Evolutionary conservation across 2,329 filamentous ascomycete species (phyloP).

Genomic region (Alternaria hordeiaustralica): DNA sequence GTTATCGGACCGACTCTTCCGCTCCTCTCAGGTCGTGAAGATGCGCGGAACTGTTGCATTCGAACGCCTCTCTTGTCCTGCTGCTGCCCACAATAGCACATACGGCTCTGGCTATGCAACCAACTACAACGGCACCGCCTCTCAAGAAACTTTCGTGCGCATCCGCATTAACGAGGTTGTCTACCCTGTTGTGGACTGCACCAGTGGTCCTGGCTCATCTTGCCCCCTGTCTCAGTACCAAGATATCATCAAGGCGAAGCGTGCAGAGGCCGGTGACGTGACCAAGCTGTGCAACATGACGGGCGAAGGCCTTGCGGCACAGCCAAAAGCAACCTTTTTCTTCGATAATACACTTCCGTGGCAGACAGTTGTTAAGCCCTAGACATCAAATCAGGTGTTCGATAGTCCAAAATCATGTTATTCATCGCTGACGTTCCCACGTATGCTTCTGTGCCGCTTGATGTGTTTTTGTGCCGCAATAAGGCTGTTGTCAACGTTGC

Average conservation of each 20-base stretch:
- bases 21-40: slow-evolving; percentile 62
- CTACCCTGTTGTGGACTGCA: slow-evolving; percentile 64
- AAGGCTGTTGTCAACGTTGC: background rate
- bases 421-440: background rate
- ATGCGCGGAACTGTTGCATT: slow-evolving; percentile 72
- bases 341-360: slow-evolving; percentile 34
- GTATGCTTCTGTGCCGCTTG: background rate
- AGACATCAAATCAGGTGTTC: background rate
- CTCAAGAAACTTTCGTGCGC: slow-evolving; percentile 57
- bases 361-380: slow-evolving; percentile 29
- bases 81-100: slow-evolving; percentile 6
- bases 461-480: background rate
- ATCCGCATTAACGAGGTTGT: slow-evolving; percentile 67
- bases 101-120: background rate
- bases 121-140: slow-evolving; percentile 3
- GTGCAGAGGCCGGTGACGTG: slow-evolving; percentile 58
- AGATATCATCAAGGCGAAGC: slow-evolving; percentile 53
- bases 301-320: slow-evolving; percentile 8
- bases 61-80: slow-evolving; percentile 64
- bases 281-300: slow-evolving; percentile 52
- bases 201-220: slow-evolving; percentile 58
- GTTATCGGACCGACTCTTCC: slow-evolving; percentile 59
- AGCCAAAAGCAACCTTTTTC: slow-evolving; percentile 36
- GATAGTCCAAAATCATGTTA: background rate
- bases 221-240: slow-evolving; percentile 43